Evolutionary conservation across 2,329 filamentous ascomycete species (phyloP), one percentile per base, ranked within the genome.

Genomic region (Exutisphaerella laricina): DNA sequence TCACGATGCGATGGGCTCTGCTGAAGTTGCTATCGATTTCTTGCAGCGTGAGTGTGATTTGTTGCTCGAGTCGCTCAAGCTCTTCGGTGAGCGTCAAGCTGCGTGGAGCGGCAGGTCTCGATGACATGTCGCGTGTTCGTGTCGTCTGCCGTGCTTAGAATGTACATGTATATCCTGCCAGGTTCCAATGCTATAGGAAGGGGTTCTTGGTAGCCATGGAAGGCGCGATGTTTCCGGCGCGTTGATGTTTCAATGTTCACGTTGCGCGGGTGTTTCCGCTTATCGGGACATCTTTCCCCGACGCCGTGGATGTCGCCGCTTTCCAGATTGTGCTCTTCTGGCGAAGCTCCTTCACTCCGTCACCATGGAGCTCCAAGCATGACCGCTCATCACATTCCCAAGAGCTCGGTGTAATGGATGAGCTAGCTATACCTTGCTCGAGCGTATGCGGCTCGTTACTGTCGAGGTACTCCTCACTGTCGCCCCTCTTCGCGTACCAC

Each of bases 21-120:
- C 87, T 96, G 66, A 98, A 98, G 69, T 98, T 98, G 67, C 88
- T 85, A 65, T 98, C 92, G 70, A 98, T 98, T 72, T 98, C 92
- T 82, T 97, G 92, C 16, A 98, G 73, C 0, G 90, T 97, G 29
- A 97, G 74, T 0, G 92, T 98, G 57, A 98, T 97, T 16, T 88
- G 94, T 65, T 98, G 92, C 65, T 98, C 92, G 3, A 98, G 73
- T 65, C 84, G 89, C 69, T 98, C 92, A 40, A 98, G 74, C 73
- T 98, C 92, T 63, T 98, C 92, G 0, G 90, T 95, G 47, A 96
- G 74, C 4, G 87, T 87, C 47, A 97, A 71, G 21, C 73, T 75
- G 42, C 78, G 73, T 60, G 72, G 69, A 6, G 71, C 62, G 12
- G 69, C 64, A 3, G 49, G 41, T 20, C 45, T 23, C 18, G 49